phyloP scores from a whole-genome alignment of 129 eudicot species.

The Flaveria sonorensis region DNA sequence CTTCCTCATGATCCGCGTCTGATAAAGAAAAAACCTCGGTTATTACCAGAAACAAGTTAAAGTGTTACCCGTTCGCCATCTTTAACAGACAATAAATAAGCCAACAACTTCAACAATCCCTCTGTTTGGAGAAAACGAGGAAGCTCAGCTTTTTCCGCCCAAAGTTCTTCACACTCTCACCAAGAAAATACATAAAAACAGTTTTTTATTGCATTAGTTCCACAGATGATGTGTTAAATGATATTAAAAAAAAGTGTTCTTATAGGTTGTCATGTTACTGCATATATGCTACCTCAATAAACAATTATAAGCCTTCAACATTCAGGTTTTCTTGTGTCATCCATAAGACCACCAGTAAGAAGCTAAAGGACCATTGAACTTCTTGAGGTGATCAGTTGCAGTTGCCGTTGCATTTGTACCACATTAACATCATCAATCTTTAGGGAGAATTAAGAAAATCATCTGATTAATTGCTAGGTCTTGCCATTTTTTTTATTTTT shows the following conservation, averaged over 20 bases:
- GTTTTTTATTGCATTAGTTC: not conserved
- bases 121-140: slow-evolving; percentile 58
- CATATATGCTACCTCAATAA: not conserved
- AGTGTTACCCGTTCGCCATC: slow-evolving; percentile 70
- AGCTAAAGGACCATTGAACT: not conserved
- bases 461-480: too few species aligned
- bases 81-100: slow-evolving; percentile 53
- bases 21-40: not conserved
- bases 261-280: not conserved
- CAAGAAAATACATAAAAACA: not conserved
- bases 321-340: slow-evolving; percentile 11
- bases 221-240: not conserved
- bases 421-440: not conserved
- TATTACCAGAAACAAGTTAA: not conserved
- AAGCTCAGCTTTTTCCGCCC: slow-evolving; percentile 80
- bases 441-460: too few species aligned
- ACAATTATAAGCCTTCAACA: not conserved
- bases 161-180: slow-evolving; percentile 63
- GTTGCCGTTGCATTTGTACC: not conserved
- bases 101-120: slow-evolving; percentile 58
- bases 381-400: not conserved
- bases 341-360: not conserved
- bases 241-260: not conserved
- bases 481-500: too few species aligned
- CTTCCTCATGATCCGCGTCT: slow-evolving; percentile 71